Evolutionary conservation across 768 basidiomycete species (phyloP).

Genomic region (Boletus sensibilis): DNA sequence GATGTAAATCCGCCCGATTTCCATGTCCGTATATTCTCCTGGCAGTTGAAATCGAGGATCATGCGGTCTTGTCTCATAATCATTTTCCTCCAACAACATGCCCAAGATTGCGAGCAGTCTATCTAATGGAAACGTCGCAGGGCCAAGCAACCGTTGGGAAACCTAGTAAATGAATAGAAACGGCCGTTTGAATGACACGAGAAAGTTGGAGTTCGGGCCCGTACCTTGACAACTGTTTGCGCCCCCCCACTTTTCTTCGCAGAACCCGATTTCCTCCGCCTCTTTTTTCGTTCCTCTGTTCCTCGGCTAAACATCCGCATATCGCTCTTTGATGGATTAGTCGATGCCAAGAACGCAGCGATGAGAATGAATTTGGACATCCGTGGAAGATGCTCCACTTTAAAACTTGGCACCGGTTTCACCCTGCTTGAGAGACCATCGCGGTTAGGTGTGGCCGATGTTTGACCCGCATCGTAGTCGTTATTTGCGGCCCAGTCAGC

Average conservation of each 20-base stretch:
- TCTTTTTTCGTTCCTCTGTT: conserved; percentile 60
- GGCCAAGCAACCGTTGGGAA: conserved; percentile 78
- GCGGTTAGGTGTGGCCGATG: background rate
- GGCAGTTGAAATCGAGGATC: conserved; percentile 51
- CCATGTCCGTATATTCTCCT: conserved; percentile 76
- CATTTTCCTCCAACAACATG: conserved; percentile 70
- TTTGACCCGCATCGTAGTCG: conserved; percentile 36
- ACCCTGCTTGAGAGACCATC: background rate
- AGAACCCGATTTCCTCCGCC: conserved; percentile 43
- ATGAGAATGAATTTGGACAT: conserved; percentile 76
- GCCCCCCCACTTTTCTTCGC: conserved; percentile 35
- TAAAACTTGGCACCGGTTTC: conserved; percentile 12
- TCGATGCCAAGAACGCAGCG: conserved; percentile 78
- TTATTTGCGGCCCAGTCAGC: conserved; percentile 58
- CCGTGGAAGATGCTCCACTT: conserved; percentile 47
- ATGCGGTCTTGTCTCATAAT: conserved; percentile 44
- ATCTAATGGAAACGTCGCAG: conserved; percentile 75
- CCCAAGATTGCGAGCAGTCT: conserved; percentile 79
- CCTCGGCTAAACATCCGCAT: conserved; percentile 80
- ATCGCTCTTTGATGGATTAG: conserved; percentile 80
- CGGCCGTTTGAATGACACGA: background rate
- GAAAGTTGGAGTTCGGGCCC: background rate
- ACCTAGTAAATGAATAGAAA: conserved; percentile 39
- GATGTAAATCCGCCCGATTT: conserved; percentile 59
- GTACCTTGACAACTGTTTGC: conserved; percentile 48